Evolutionary conservation across 2,329 filamentous ascomycete genomes (phyloP).

Genomic region (Rugonectria rugulosa): DNA sequence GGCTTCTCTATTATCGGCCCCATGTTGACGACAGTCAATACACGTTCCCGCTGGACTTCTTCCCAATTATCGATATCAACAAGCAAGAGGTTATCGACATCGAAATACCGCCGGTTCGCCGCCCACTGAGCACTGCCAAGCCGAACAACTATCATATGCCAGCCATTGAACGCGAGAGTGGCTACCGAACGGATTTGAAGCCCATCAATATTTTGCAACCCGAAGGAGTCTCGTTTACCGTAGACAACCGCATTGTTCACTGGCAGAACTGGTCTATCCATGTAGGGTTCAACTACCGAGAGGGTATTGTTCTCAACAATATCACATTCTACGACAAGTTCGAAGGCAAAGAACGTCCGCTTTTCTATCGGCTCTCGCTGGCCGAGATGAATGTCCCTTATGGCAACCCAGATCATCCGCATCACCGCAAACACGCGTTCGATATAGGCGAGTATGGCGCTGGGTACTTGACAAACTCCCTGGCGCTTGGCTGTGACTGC

Average conservation of each 20-base stretch:
- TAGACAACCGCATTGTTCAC: constrained; percentile 72
- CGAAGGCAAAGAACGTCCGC: constrained; percentile 74
- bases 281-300: constrained; percentile 93
- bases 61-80: constrained; percentile 86
- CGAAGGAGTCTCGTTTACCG: constrained; percentile 85
- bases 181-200: constrained; percentile 81
- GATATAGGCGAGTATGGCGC: constrained; percentile 83
- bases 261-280: constrained; percentile 97
- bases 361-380: constrained; percentile 89
- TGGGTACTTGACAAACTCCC: constrained; percentile 83
- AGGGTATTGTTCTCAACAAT: constrained; percentile 90
- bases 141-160: constrained; percentile 83
- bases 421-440: constrained; percentile 83
- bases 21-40: constrained; percentile 88
- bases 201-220: constrained; percentile 88
- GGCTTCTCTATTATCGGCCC: constrained; percentile 94
- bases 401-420: constrained; percentile 80
- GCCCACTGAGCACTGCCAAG: constrained; percentile 74
- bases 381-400: constrained; percentile 96
- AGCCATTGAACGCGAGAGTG: constrained; percentile 75
- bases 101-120: constrained; percentile 79
- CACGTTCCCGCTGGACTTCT: constrained; percentile 90
- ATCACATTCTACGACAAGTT: constrained; percentile 89
- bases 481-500: constrained; percentile 82
- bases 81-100: constrained; percentile 82